Percentiles rank a stretch among this genome's conserved stretches.
Evolutionary conservation across 1,284 basidiomycete species (phyloP).

Genomic region (Apiotrichum gracile): DNA sequence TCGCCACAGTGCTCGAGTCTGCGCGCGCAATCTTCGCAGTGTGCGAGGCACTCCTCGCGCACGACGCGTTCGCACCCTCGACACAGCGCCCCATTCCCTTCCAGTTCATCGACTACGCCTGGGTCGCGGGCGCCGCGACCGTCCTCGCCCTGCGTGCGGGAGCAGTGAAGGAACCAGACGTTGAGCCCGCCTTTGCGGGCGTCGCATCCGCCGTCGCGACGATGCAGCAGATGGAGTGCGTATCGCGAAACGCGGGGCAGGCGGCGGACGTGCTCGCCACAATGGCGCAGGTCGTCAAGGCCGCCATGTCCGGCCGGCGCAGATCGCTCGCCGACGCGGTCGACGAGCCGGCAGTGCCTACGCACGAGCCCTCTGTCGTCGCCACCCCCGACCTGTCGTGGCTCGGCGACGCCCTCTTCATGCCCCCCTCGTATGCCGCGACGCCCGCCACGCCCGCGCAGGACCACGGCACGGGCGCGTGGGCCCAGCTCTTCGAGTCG

Average conservation of each 20-base stretch:
- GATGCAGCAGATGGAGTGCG: conserved; percentile 52
- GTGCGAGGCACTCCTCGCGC: conserved; percentile 17
- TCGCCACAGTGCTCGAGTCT: conserved; percentile 47
- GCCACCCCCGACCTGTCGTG: background rate
- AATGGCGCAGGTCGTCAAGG: background rate
- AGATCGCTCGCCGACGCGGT: background rate
- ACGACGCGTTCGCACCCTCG: conserved; percentile 4
- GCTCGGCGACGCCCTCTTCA: background rate
- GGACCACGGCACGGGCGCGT: background rate
- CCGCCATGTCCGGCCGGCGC: background rate
- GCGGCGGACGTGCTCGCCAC: background rate
- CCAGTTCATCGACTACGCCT: conserved; percentile 1
- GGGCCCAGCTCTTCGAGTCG: background rate
- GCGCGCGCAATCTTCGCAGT: background rate
- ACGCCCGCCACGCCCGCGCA: background rate
- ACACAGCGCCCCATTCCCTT: background rate
- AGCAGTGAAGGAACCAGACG: conserved; percentile 52
- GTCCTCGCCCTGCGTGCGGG: background rate
- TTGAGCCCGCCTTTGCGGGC: conserved; percentile 60
- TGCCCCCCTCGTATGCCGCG: background rate
- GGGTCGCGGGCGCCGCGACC: background rate
- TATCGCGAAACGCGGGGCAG: background rate
- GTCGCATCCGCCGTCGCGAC: conserved; percentile 63
- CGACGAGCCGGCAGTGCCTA: background rate
- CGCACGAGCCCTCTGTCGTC: background rate